Evolutionary conservation across 78 protist species (phyloP).

Genomic region (slime mould (Dictyostelium discoideum)): DNA sequence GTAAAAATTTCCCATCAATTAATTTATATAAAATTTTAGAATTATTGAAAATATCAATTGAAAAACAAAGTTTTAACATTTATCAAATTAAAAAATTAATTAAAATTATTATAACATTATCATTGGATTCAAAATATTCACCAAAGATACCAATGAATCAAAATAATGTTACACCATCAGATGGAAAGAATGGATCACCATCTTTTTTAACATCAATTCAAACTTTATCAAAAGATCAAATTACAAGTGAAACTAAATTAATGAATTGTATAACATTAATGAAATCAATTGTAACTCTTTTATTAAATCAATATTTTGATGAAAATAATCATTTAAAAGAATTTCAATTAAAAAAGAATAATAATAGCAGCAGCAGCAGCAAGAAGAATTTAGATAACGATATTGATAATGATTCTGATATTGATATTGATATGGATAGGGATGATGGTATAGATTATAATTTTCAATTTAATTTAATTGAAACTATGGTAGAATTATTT

Average conservation of each 20-base stretch:
- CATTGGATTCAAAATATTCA: constrained; percentile 31
- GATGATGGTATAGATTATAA: background rate
- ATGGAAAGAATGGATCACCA: background rate
- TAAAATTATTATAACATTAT: constrained; percentile 2
- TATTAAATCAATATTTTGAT: background rate
- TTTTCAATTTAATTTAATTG: background rate
- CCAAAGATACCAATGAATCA: background rate
- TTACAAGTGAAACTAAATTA: background rate
- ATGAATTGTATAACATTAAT: background rate
- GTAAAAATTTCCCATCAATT: constrained; percentile 5
- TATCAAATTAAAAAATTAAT: constrained; percentile 20
- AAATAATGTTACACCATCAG: background rate
- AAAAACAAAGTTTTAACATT: background rate
- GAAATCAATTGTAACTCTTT: background rate
- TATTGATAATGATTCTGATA: too few relatives aligned
- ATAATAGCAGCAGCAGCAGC: background rate
- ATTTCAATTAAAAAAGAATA: background rate
- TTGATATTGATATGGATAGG: background rate
- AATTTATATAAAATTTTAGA: constrained; percentile 22
- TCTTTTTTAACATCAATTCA: background rate
- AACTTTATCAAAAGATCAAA: background rate
- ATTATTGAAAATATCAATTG: background rate
- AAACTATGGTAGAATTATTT: background rate
- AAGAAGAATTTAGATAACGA: background rate
- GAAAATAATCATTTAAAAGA: background rate